A percentile compares a stretch with the other conserved stretches of the same genome.
phyloP scores from a whole-genome alignment of 768 basidiomycete genomes.

The Amanita fuliginea region DNA sequence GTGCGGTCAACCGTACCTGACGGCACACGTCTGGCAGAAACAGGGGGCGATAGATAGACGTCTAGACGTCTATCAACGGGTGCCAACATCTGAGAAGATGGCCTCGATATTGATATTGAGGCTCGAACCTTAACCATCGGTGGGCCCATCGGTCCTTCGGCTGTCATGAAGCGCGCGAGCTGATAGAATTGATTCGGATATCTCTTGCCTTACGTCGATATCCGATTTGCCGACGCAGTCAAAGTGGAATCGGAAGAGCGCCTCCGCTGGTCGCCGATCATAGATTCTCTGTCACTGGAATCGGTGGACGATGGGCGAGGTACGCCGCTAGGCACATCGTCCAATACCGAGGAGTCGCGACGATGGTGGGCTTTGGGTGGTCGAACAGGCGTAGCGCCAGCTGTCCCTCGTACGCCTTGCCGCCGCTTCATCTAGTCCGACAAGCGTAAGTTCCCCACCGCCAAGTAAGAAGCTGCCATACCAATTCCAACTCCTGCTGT shows the following conservation, averaged over 20 bases:
- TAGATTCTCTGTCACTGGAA: conserved; percentile 24
- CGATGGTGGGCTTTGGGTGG: conserved; percentile 28
- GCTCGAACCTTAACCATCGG: conserved; percentile 25
- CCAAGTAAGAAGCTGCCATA: conserved; percentile 20
- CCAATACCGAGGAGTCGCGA: conserved; percentile 47
- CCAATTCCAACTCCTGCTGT: conserved; percentile 88
- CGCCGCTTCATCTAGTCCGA: conserved; percentile 54
- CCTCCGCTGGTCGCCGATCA: conserved; percentile 25
- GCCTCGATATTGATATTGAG: conserved; percentile 22
- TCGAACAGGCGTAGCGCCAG: conserved; percentile 43
- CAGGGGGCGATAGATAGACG: conserved; percentile 20
- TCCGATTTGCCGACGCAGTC: conserved; percentile 16
- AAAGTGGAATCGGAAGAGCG: conserved; percentile 24
- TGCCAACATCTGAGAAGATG: conserved; percentile 28
- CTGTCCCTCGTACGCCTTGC: conserved; percentile 43
- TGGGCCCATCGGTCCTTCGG: conserved; percentile 40
- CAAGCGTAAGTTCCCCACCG: neutral
- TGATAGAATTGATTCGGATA: conserved; percentile 28
- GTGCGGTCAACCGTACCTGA: conserved; percentile 13
- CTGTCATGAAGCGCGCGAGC: conserved; percentile 16
- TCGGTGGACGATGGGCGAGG: conserved; percentile 49
- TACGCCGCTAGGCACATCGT: conserved; percentile 33
- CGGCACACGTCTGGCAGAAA: conserved; percentile 22
- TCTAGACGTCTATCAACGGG: conserved; percentile 14
- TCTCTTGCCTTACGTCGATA: conserved; percentile 39